phyloP scores from a whole-genome alignment of 192 early-diverging fungal species.

The Rhizoclosmatium sp. region DNA sequence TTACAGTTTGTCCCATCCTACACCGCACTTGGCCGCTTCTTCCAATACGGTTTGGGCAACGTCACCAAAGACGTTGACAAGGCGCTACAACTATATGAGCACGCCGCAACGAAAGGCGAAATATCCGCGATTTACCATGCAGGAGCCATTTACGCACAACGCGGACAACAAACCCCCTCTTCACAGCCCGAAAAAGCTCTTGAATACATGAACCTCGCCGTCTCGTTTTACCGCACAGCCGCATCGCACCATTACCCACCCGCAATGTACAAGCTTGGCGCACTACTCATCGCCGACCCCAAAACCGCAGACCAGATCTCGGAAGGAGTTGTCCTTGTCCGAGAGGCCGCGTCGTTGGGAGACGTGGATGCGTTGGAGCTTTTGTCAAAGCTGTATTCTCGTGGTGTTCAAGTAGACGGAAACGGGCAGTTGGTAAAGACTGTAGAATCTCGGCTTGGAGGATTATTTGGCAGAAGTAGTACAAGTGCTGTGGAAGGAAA shows the following conservation, averaged over 20 bases:
- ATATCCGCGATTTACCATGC: conserved; percentile 4
- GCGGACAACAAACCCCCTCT: conserved; percentile 1
- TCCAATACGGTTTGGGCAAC: neutral
- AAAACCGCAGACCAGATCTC: conserved; percentile 3
- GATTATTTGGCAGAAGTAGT: conserved; percentile 7
- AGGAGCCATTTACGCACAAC: neutral
- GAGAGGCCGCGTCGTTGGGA: conserved; percentile 13
- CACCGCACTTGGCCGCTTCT: conserved; percentile 7
- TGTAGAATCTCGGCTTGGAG: neutral
- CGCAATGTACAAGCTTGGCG: conserved; percentile 22
- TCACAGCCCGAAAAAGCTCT: neutral
- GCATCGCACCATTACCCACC: conserved; percentile 4
- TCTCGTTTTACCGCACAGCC: neutral
- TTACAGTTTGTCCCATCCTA: neutral
- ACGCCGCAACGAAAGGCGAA: conserved; percentile 12
- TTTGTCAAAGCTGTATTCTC: conserved; percentile 23
- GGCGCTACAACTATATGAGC: conserved; percentile 10
- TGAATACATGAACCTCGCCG: conserved; percentile 4
- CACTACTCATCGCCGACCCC: neutral
- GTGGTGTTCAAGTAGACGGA: conserved; percentile 30
- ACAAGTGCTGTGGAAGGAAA: neutral
- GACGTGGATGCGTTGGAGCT: conserved; percentile 29
- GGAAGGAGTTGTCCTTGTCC: conserved; percentile 19
- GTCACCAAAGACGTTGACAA: conserved; percentile 9
- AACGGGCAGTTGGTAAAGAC: conserved; percentile 1